phyloP scores from a whole-genome alignment of 805 yeast species.

The Cyberlindnera sargentensis region DNA sequence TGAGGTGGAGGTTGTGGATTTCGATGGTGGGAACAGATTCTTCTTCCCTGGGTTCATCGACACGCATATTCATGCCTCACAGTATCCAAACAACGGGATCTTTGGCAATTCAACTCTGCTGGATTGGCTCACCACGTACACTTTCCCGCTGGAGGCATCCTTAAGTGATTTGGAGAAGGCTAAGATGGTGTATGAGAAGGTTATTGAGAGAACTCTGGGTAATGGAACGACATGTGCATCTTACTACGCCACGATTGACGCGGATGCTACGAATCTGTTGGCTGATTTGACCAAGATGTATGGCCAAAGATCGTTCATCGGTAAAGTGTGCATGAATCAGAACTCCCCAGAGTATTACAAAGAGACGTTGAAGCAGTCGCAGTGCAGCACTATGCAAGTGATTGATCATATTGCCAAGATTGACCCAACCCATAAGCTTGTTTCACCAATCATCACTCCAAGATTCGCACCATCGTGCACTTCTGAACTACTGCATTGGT shows the following conservation, averaged over 20 bases:
- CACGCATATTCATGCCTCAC: constrained; percentile 82
- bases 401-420: constrained; percentile 46
- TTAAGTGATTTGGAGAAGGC: constrained; percentile 52
- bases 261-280: constrained; percentile 64
- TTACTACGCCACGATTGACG: constrained; percentile 85
- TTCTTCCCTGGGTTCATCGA: constrained; percentile 80
- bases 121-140: constrained; percentile 84
- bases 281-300: constrained; percentile 58
- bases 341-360: constrained; percentile 68
- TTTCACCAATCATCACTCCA: constrained; percentile 82
- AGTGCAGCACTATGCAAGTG: constrained; percentile 47
- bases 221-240: constrained; percentile 91
- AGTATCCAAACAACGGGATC: constrained; percentile 74
- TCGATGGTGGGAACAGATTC: constrained; percentile 39
- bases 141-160: constrained; percentile 82
- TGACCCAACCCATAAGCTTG: constrained; percentile 45
- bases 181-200: constrained; percentile 51
- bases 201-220: constrained; percentile 59
- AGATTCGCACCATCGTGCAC: constrained; percentile 90
- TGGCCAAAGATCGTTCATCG: constrained; percentile 88
- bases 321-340: constrained; percentile 90
- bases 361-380: constrained; percentile 50
- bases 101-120: constrained; percentile 80
- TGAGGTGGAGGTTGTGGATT: constrained; percentile 27
- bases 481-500: constrained; percentile 47